phyloP scores from a whole-genome alignment of 2,329 filamentous ascomycete genomes.

The Hypoxylon sp. region DNA sequence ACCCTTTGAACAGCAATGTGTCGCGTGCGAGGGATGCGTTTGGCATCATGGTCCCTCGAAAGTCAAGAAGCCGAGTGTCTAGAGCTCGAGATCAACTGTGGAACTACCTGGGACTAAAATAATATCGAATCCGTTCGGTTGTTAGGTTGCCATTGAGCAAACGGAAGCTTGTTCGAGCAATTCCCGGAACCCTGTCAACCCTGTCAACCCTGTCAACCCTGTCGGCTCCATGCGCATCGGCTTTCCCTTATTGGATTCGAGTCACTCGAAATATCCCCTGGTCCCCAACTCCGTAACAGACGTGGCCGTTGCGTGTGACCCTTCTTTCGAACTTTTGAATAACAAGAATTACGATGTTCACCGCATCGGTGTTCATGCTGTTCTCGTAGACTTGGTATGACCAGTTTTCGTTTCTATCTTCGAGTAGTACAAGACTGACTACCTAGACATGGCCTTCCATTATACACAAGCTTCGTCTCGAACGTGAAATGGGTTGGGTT shows the following conservation, averaged over 20 bases:
- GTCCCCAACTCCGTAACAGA: slow-evolving; percentile 35
- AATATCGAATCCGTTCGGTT: slow-evolving; percentile 14
- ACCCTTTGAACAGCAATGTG: slow-evolving; percentile 7
- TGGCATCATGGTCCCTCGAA: slow-evolving; percentile 9
- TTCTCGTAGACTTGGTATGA: background rate
- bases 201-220: slow-evolving; percentile 26
- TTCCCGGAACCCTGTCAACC: slow-evolving; percentile 20
- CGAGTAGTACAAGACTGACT: slow-evolving; percentile 18
- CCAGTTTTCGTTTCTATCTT: slow-evolving; percentile 30
- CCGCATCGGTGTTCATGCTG: slow-evolving; percentile 23
- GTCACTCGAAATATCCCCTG: slow-evolving; percentile 24
- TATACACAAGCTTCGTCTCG: slow-evolving; percentile 1
- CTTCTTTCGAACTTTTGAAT: slow-evolving; percentile 25
- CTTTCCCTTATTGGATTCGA: slow-evolving; percentile 39
- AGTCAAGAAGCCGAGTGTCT: slow-evolving; percentile 5
- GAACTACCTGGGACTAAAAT: background rate
- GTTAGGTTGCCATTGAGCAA: slow-evolving; percentile 21
- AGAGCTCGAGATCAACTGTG: slow-evolving; percentile 15
- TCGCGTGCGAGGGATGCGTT: slow-evolving; percentile 10
- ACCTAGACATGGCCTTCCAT: background rate
- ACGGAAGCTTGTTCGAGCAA: slow-evolving; percentile 27
- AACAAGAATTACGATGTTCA: slow-evolving; percentile 30
- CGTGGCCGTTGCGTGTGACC: slow-evolving; percentile 39
- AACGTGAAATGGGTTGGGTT: slow-evolving; percentile 15
- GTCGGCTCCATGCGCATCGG: slow-evolving; percentile 36